A percentile compares a stretch with the other conserved stretches of the same genome.
Evolutionary conservation across 1,284 basidiomycete species (phyloP).

Genomic region (Meira miltonrushii): DNA sequence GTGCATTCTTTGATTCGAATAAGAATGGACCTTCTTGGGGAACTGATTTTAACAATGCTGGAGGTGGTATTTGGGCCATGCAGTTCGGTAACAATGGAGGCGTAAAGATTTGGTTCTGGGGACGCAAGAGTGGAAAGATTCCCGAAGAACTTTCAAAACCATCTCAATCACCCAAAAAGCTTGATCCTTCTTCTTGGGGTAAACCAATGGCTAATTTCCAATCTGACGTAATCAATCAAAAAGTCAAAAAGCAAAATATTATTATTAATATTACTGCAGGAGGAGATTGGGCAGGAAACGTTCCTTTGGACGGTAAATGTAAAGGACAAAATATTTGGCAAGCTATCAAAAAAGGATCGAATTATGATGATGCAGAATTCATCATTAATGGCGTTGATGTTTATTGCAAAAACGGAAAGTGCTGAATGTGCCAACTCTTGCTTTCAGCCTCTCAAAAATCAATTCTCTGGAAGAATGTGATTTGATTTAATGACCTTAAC

Average conservation of each 20-base stretch:
- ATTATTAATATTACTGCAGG: slow-evolving; percentile 47
- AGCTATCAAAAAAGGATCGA: slow-evolving; percentile 7
- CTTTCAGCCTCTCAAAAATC: too few species aligned
- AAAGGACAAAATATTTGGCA: slow-evolving; percentile 2
- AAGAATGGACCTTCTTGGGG: slow-evolving; percentile 9
- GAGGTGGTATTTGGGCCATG: slow-evolving; percentile 17
- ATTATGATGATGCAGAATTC: slow-evolving; percentile 13
- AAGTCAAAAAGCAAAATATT: slow-evolving; percentile 38
- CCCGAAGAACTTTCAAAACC: slow-evolving; percentile 4
- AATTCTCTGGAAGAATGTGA: too few species aligned
- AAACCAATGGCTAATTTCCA: slow-evolving; percentile 36
- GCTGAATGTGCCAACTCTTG: neutral
- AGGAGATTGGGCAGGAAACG: slow-evolving; percentile 39
- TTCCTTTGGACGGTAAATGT: slow-evolving; percentile 5
- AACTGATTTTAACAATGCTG: neutral
- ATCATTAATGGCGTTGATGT: slow-evolving; percentile 13
- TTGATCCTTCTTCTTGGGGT: slow-evolving; percentile 27
- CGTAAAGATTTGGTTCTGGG: slow-evolving; percentile 15
- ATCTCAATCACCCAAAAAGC: neutral
- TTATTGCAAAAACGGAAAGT: neutral
- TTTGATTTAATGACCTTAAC: too few species aligned
- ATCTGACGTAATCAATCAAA: slow-evolving; percentile 16
- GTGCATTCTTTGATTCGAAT: slow-evolving; percentile 9
- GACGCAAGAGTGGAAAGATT: slow-evolving; percentile 2
- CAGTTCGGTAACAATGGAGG: slow-evolving; percentile 11